Evolutionary conservation across 345 rosid species (phyloP).

Genomic region (Gossypium thurberi): DNA sequence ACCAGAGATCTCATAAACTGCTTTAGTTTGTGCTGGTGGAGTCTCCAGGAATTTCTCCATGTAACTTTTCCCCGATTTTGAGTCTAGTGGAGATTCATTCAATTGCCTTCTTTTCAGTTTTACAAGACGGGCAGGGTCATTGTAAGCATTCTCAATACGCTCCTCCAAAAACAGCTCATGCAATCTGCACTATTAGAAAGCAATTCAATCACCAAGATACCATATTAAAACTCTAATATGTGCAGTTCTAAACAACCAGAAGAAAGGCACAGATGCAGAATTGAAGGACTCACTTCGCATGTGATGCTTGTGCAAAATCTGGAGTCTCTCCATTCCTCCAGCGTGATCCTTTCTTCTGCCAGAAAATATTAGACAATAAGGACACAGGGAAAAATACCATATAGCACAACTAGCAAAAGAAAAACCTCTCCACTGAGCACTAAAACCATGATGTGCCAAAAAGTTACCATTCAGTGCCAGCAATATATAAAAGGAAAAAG

Average conservation of each 20-base stretch:
- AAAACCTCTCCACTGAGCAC: neutral
- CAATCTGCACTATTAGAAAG: slow-evolving; percentile 60
- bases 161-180: slow-evolving; percentile 90
- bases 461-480: neutral
- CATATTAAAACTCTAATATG: neutral
- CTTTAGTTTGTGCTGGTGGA: slow-evolving; percentile 47
- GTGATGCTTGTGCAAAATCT: slow-evolving; percentile 53
- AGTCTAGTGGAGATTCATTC: slow-evolving; percentile 55
- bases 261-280: slow-evolving; percentile 15
- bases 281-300: slow-evolving; percentile 67
- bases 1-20: slow-evolving; percentile 42
- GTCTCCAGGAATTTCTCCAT: slow-evolving; percentile 79
- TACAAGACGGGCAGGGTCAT: slow-evolving; percentile 74
- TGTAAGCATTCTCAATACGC: slow-evolving; percentile 55
- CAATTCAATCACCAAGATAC: slow-evolving; percentile 23
- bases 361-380: slow-evolving; percentile 2
- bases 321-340: slow-evolving; percentile 85
- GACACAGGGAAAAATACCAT: neutral
- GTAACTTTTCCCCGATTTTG: slow-evolving; percentile 74
- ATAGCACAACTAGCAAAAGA: neutral
- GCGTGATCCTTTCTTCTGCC: slow-evolving; percentile 76
- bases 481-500: neutral
- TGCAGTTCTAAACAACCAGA: slow-evolving; percentile 9
- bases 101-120: slow-evolving; percentile 87
- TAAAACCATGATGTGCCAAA: neutral